These are phyloP conservation scores for Leishmania amazonensis DNA, from an alignment of 208 protist genomes.

Conservation along the genomic window DNA sequence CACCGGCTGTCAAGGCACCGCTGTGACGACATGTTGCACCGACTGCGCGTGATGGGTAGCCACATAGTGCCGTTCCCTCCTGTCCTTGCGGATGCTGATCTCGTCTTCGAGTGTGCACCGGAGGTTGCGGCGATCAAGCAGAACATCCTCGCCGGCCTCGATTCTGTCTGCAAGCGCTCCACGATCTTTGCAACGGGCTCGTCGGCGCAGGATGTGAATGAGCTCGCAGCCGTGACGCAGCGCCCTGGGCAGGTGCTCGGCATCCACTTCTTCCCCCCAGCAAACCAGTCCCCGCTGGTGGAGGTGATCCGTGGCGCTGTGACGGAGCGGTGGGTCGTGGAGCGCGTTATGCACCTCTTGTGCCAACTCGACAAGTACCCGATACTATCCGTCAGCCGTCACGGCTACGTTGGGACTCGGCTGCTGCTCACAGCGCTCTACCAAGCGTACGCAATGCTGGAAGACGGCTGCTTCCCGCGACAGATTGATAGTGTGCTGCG, in stretches of 20 bases:
- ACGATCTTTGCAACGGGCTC: constrained; percentile 78
- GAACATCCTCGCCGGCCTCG: constrained; percentile 73
- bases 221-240: constrained; percentile 60
- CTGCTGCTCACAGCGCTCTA: constrained; percentile 71
- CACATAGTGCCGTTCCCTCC: constrained; percentile 35
- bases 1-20: constrained; percentile 32
- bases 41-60: constrained; percentile 37
- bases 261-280: constrained; percentile 86
- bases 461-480: constrained; percentile 79
- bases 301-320: constrained; percentile 58
- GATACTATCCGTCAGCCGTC: constrained; percentile 68
- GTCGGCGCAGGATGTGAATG: constrained; percentile 60
- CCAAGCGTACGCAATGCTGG: constrained; percentile 84
- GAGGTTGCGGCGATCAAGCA: constrained; percentile 71
- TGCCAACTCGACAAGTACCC: constrained; percentile 67
- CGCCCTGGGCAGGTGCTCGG: constrained; percentile 68
- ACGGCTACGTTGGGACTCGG: constrained; percentile 73
- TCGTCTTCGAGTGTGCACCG: constrained; percentile 78
- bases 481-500: constrained; percentile 77
- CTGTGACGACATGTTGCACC: constrained; percentile 34
- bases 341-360: constrained; percentile 48
- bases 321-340: constrained; percentile 60
- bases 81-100: constrained; percentile 48
- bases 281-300: constrained; percentile 82
- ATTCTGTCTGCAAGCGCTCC: constrained; percentile 60